Base-by-base conservation (phyloP, 2,329 filamentous ascomycete genomes). In the Trichoderma sp. region DNA sequence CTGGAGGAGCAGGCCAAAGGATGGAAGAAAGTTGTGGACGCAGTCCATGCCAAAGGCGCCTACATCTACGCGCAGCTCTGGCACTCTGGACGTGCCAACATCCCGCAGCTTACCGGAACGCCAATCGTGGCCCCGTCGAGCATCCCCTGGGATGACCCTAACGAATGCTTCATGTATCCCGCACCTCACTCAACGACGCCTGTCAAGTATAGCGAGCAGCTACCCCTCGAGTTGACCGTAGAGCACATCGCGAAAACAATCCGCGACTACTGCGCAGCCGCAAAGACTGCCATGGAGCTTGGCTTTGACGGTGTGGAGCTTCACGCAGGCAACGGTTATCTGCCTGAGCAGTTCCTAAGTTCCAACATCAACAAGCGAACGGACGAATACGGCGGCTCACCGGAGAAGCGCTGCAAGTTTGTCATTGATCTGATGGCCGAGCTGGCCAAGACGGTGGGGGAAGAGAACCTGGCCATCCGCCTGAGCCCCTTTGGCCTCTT, bases 21-120 rank as follows among this genome's bases (percentile, higher is more conserved):
- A 0, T 91, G 89, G 89, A 84, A 82, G 15, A 78, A 81, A 66
- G 78, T 91, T 32, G 87, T 85, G 2, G 83, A 86, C 57, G 85
- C 84, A 1, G 87, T 91, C 1, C 89, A 91, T 76, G 81, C 81
- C 32, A 86, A 87, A 71, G 86, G 86, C 50, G 83, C 81, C 45
- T 85, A 81, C 72, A 87, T 90, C 69, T 90, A 84, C 76, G 75
- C 83, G n/a, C 89, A 91, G 76, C 80, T 91, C 0, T 90, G 80
- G 79, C 75, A 77, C 13, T 76, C 80, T 0, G 81, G 81, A 0
- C 79, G 81, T 0, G 74, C 74, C 25, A 80, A 79, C 4, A 70
- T 84, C 72, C 70, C 76, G 0, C 77, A 79, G 1, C 67, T 77
- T 37, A 77, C 78, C 0, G 82, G 80, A 4, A 75, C 75, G 5